Percentiles rank a stretch among this genome's conserved stretches.
phyloP scores from a whole-genome alignment of 2,329 filamentous ascomycete genomes.

The Trichoderma lentiforme region DNA sequence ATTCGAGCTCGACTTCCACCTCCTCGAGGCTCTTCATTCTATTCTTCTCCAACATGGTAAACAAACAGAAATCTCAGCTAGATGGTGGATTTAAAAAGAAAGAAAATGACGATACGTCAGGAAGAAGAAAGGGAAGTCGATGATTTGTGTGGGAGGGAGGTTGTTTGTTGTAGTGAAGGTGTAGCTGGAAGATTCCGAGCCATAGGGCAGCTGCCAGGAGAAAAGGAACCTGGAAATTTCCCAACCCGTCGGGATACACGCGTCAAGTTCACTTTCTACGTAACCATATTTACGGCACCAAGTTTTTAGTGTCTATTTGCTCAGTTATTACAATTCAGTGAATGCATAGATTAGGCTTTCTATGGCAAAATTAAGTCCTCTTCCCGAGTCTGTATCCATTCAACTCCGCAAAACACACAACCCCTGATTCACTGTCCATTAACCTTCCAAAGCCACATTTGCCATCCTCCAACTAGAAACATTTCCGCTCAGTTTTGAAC shows the following conservation, averaged over 20 bases:
- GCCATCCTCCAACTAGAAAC: not conserved
- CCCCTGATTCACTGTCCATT: not conserved
- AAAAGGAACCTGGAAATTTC: not conserved
- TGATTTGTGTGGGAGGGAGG: not conserved
- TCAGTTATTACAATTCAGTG: not conserved
- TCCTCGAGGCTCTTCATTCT: not conserved
- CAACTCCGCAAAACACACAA: not conserved
- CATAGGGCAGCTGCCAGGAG: not conserved
- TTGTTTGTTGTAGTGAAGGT: not conserved
- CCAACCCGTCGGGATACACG: not conserved
- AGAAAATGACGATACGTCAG: not conserved
- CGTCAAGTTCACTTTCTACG: not conserved
- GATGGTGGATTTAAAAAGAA: not conserved
- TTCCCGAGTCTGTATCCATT: not conserved
- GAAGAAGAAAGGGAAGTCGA: not conserved
- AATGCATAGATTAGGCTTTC: not conserved
- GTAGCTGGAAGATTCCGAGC: not conserved
- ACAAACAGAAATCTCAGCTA: not conserved
- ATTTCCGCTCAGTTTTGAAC: not conserved
- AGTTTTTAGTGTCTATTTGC: not conserved
- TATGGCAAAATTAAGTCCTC: not conserved
- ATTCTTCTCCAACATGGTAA: not conserved
- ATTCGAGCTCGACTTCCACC: not conserved
- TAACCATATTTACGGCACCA: not conserved
- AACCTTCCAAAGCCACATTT: not conserved